These are phyloP conservation scores for Pseudogymnoascus sp. DNA, from an alignment of 2,329 filamentous ascomycete species.

Conservation along the genomic window DNA sequence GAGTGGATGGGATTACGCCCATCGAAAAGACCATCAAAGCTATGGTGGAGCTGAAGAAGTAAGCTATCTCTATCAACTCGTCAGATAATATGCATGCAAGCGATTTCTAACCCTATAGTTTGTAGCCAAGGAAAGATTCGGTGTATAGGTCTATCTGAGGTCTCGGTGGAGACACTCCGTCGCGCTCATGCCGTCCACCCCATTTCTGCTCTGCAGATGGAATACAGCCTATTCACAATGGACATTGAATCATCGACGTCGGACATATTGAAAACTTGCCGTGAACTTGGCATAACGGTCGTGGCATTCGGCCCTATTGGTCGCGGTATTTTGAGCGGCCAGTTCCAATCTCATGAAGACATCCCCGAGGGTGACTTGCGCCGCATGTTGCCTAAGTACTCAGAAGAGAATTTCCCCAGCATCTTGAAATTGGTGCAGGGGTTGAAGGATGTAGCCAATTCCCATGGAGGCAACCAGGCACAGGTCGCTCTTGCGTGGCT, in stretches of 20 bases:
- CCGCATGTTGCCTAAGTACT: conserved; percentile 12
- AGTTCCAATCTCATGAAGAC: conserved; percentile 36
- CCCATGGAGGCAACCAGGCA: conserved; percentile 35
- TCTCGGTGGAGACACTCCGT: conserved; percentile 36
- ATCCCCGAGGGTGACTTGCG: conserved; percentile 34
- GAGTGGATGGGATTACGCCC: conserved; percentile 31
- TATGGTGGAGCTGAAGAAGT: conserved; percentile 33
- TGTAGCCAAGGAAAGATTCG: conserved; percentile 38
- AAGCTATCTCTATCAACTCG: neutral
- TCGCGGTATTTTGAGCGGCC: conserved; percentile 38
- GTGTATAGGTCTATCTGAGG: conserved; percentile 39
- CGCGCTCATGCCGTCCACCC: conserved; percentile 39
- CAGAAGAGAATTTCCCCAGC: conserved; percentile 35
- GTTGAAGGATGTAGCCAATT: conserved; percentile 34
- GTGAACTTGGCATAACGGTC: conserved; percentile 35
- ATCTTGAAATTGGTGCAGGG: conserved; percentile 39
- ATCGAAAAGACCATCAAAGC: conserved; percentile 37
- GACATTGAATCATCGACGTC: conserved; percentile 34
- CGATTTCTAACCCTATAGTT: neutral
- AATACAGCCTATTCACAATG: conserved; percentile 41
- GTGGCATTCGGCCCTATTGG: conserved; percentile 39
- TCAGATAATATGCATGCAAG: neutral
- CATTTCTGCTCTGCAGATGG: conserved; percentile 41
- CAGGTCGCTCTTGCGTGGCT: conserved; percentile 45
- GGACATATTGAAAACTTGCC: conserved; percentile 30